A percentile compares a stretch with the other conserved stretches of the same genome.
Evolutionary conservation across 257 asterid genomes (phyloP).

Genomic region (Verbena officinalis): DNA sequence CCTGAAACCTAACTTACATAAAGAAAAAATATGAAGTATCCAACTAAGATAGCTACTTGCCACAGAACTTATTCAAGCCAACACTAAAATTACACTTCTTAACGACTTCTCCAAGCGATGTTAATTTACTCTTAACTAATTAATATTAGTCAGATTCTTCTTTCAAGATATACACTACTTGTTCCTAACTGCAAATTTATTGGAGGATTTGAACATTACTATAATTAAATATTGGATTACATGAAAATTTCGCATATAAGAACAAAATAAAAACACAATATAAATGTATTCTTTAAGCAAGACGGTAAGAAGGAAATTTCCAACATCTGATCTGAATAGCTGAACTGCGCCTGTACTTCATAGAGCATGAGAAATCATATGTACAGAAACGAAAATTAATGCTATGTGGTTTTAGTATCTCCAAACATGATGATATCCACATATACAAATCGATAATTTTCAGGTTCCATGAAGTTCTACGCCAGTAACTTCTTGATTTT

Average conservation of each 20-base stretch:
- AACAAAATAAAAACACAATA: neutral
- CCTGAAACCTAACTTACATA: constrained; percentile 8
- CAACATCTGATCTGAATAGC: neutral
- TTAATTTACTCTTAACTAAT: neutral
- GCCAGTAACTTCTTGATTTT: neutral
- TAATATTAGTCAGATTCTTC: neutral
- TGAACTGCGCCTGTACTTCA: neutral
- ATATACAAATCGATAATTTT: constrained; percentile 3
- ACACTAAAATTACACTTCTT: neutral
- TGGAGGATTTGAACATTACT: neutral
- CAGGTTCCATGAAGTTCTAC: constrained; percentile 6
- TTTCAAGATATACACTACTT: neutral
- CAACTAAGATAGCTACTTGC: constrained; percentile 10
- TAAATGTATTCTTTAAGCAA: neutral
- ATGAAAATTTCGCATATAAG: neutral
- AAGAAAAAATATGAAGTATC: neutral
- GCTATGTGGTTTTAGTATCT: constrained; percentile 5
- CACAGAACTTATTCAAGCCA: constrained; percentile 6
- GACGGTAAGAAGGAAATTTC: neutral
- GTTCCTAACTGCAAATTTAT: neutral
- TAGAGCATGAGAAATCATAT: constrained; percentile 5
- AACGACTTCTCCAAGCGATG: too few relatives aligned
- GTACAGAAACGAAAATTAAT: neutral
- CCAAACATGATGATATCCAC: neutral
- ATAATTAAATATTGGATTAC: neutral